Evolutionary conservation across 2,329 filamentous ascomycete genomes (phyloP).

Genomic region (Chaetomiaceae sp.): DNA sequence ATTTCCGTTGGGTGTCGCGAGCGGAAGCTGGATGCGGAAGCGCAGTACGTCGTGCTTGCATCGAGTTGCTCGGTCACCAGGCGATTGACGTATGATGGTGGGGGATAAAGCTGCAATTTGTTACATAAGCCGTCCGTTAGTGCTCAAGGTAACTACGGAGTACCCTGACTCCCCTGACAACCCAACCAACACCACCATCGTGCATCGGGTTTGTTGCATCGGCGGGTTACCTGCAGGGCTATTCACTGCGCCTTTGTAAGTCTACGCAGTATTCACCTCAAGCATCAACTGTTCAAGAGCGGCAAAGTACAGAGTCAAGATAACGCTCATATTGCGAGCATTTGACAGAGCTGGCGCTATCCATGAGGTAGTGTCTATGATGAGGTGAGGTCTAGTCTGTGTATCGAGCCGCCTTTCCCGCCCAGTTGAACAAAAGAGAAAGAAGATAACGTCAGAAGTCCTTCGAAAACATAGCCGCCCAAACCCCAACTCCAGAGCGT

Average conservation of each 20-base stretch:
- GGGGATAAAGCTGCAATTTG: slow-evolving; percentile 4
- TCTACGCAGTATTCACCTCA: too few relatives aligned
- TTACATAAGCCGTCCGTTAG: neutral
- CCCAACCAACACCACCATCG: too few relatives aligned
- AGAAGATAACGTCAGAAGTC: too few relatives aligned
- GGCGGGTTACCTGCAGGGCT: too few relatives aligned
- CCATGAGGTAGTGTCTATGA: slow-evolving; percentile 9
- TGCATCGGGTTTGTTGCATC: too few relatives aligned
- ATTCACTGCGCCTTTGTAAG: too few relatives aligned
- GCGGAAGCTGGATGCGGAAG: neutral
- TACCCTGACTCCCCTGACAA: too few relatives aligned
- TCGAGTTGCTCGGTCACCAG: too few relatives aligned
- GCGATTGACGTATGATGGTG: slow-evolving; percentile 16
- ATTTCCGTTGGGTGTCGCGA: too few relatives aligned
- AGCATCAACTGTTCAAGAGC: neutral
- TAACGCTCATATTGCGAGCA: neutral
- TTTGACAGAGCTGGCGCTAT: neutral
- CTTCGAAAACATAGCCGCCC: neutral
- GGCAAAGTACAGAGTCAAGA: neutral
- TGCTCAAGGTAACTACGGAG: too few relatives aligned
- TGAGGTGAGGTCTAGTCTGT: slow-evolving; percentile 14
- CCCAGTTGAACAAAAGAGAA: slow-evolving; percentile 1
- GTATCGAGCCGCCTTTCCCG: neutral
- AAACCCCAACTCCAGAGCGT: slow-evolving; percentile 7
- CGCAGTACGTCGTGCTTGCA: too few relatives aligned